Percentiles rank a stretch among this genome's conserved stretches.
Evolutionary conservation across 2,329 filamentous ascomycete genomes (phyloP).

Genomic region (Pseudogymnoascus verrucosus): DNA sequence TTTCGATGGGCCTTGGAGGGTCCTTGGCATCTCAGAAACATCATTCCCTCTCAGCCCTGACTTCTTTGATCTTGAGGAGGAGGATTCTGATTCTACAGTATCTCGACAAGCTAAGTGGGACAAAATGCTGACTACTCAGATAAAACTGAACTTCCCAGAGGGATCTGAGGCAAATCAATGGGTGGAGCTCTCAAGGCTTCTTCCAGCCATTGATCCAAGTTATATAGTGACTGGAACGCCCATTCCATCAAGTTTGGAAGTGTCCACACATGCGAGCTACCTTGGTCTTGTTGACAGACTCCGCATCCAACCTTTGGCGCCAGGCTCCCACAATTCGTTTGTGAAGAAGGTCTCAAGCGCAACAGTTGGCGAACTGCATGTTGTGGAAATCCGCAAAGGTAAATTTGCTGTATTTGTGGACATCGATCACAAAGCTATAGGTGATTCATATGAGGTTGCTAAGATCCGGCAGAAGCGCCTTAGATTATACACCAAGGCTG

Average conservation of each 20-base stretch:
- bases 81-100: neutral
- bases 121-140: conserved; percentile 9
- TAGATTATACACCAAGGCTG: neutral
- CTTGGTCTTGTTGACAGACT: neutral
- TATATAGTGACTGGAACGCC: neutral
- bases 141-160: conserved; percentile 6
- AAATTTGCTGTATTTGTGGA: conserved; percentile 2
- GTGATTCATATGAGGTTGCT: conserved; percentile 2
- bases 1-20: conserved; percentile 9
- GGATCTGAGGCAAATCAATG: neutral
- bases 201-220: neutral
- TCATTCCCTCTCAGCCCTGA: neutral
- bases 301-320: neutral
- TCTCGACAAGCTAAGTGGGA: conserved; percentile 4
- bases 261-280: neutral
- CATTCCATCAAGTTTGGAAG: conserved; percentile 1
- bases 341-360: neutral
- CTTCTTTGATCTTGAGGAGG: neutral
- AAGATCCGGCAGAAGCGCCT: conserved; percentile 10
- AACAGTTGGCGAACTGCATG: neutral
- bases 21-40: conserved; percentile 1
- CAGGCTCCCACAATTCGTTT: neutral
- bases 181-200: conserved; percentile 8
- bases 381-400: conserved; percentile 1
- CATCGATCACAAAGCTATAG: neutral